Conservation (phyloP, 2,329 filamentous ascomycete species). For the Bipolaris victoriae region DNA sequence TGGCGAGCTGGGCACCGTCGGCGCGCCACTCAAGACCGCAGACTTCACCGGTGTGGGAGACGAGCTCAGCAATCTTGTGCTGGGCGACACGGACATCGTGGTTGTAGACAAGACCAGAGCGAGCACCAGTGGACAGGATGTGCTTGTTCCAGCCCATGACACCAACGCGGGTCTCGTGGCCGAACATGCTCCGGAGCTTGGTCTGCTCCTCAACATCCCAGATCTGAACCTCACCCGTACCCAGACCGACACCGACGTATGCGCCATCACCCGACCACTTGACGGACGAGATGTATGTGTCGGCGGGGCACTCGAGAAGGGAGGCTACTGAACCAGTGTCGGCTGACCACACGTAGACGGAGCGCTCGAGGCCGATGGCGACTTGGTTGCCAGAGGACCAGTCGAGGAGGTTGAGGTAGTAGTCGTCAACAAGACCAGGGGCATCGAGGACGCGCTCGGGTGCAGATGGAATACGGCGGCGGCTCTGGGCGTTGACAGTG, state of each 20-base stretch:
- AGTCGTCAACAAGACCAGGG: constrained; percentile 94
- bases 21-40: constrained; percentile 98
- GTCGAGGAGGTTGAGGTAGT: constrained; percentile 98
- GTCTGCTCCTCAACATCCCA: constrained; percentile 96
- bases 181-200: constrained; percentile 98
- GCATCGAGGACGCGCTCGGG: constrained; percentile 96
- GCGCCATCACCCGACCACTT: constrained; percentile 98
- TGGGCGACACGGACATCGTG: constrained; percentile 97
- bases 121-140: constrained; percentile 90
- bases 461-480: constrained; percentile 89
- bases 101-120: constrained; percentile 95
- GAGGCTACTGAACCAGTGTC: constrained; percentile 89
- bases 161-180: constrained; percentile 93
- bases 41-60: constrained; percentile 96
- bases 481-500: constrained; percentile 79
- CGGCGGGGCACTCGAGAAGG: constrained; percentile 82
- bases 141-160: constrained; percentile 99
- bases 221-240: constrained; percentile 96
- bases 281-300: constrained; percentile 97
- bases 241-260: constrained; percentile 93
- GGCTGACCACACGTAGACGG: constrained; percentile 98
- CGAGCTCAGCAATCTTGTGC: constrained; percentile 97
- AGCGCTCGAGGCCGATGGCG: constrained; percentile 94
- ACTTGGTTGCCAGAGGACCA: constrained; percentile 99
- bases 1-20: constrained; percentile 94